Evolutionary conservation across 78 protist genomes (phyloP).

Genomic region (Planoprotostelium fungivorum): DNA sequence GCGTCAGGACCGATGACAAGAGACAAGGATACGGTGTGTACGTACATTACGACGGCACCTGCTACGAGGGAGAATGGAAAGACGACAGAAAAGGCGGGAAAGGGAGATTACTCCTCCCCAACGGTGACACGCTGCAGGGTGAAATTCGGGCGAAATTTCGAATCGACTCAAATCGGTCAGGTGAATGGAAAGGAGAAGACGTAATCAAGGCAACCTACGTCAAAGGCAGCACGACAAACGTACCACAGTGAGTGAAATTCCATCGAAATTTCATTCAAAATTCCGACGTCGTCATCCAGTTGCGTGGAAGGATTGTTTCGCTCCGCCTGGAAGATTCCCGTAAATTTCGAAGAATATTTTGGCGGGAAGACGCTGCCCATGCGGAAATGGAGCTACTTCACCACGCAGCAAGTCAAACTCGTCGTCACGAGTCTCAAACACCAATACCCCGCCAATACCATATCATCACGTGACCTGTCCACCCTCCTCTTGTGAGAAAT

Average conservation of each 20-base stretch:
- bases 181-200: neutral
- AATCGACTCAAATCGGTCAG: neutral
- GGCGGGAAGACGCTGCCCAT: neutral
- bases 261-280: neutral
- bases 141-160: too few species aligned
- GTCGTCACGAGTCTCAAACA: neutral
- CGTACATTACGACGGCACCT: neutral
- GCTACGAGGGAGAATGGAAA: neutral
- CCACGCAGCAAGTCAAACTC: neutral
- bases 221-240: neutral
- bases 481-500: too few species aligned
- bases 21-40: neutral
- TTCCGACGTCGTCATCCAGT: neutral
- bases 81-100: neutral
- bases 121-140: neutral
- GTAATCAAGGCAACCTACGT: neutral
- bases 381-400: neutral
- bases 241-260: neutral
- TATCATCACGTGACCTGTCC: too few species aligned
- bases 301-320: neutral
- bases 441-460: neutral
- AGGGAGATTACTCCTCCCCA: neutral
- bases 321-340: neutral
- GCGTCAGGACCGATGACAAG: neutral
- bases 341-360: neutral